A percentile compares a stretch with the other conserved stretches of the same genome.
phyloP scores from a whole-genome alignment of 495 filamentous ascomycete genomes.

The Pyronema domesticum region DNA sequence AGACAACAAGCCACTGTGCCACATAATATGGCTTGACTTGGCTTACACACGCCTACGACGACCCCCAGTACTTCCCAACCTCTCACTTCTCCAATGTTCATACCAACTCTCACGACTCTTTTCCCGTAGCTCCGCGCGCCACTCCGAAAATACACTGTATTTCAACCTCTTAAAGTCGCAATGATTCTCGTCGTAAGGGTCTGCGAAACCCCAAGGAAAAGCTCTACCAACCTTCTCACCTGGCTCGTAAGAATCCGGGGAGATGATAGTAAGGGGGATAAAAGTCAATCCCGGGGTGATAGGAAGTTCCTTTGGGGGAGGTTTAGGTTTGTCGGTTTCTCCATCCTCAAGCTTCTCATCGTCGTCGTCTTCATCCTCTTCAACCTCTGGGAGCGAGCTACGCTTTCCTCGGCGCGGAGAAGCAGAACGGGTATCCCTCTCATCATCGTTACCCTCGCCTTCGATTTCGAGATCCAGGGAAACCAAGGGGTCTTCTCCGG shows the following conservation, averaged over 20 bases:
- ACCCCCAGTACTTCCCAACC: constrained; percentile 27
- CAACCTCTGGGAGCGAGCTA: constrained; percentile 15
- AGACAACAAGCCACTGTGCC: too few relatives aligned
- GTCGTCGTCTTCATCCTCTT: constrained; percentile 8
- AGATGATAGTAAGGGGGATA: constrained; percentile 82
- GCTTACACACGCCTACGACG: not conserved
- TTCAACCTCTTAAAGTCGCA: constrained; percentile 88
- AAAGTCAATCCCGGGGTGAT: constrained; percentile 30
- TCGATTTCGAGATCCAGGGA: constrained; percentile 62
- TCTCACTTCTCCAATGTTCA: constrained; percentile 79
- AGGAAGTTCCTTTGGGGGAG: not conserved
- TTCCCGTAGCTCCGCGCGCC: constrained; percentile 78
- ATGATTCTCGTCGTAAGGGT: constrained; percentile 75
- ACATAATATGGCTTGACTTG: not conserved
- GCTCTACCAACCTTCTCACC: constrained; percentile 53
- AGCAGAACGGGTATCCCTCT: constrained; percentile 17
- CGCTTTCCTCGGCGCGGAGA: constrained; percentile 14
- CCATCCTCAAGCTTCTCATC: not conserved
- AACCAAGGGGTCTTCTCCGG: constrained; percentile 77
- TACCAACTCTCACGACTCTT: constrained; percentile 89
- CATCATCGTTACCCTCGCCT: constrained; percentile 47
- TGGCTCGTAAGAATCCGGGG: constrained; percentile 76
- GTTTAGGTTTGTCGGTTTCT: not conserved
- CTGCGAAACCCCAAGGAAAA: constrained; percentile 93
- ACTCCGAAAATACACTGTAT: constrained; percentile 82